A percentile compares a stretch with the other conserved stretches of the same genome.
phyloP scores from a whole-genome alignment of 2,329 filamentous ascomycete species.

The Lasiodiplodia citricola region DNA sequence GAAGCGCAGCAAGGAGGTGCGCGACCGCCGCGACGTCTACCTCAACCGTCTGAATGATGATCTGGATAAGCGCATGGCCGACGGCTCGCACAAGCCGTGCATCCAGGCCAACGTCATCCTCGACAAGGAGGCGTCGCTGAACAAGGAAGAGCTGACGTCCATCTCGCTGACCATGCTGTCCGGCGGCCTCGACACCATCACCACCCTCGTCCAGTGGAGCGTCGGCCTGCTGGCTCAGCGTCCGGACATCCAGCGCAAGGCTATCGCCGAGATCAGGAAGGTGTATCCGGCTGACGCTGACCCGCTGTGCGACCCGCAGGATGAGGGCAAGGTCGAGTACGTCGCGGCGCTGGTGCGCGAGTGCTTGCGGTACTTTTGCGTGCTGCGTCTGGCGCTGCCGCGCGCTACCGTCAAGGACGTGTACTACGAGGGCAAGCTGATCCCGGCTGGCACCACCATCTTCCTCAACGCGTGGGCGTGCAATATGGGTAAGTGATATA shows the following conservation, averaged over 20 bases:
- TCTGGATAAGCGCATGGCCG: slow-evolving; percentile 65
- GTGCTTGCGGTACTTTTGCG: slow-evolving; percentile 66
- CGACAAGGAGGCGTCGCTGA: slow-evolving; percentile 67
- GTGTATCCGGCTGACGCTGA: slow-evolving; percentile 55
- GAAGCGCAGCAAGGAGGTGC: slow-evolving; percentile 59
- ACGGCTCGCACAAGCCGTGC: slow-evolving; percentile 66
- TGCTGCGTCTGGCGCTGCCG: slow-evolving; percentile 67
- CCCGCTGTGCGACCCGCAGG: slow-evolving; percentile 64
- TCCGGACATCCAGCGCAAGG: slow-evolving; percentile 67
- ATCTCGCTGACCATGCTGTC: slow-evolving; percentile 73
- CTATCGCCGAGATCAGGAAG: slow-evolving; percentile 61
- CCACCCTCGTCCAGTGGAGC: slow-evolving; percentile 69
- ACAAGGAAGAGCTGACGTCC: slow-evolving; percentile 66
- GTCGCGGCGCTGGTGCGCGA: slow-evolving; percentile 68
- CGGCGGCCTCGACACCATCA: slow-evolving; percentile 70
- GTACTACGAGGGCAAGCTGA: slow-evolving; percentile 60
- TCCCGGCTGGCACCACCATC: slow-evolving; percentile 67
- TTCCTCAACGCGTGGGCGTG: slow-evolving; percentile 73
- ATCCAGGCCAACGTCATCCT: slow-evolving; percentile 71
- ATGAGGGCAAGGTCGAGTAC: slow-evolving; percentile 69
- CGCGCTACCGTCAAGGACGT: slow-evolving; percentile 66
- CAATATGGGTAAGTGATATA: slow-evolving; percentile 63
- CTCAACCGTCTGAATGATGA: slow-evolving; percentile 62
- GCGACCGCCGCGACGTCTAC: slow-evolving; percentile 65
- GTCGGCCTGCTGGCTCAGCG: slow-evolving; percentile 64